Evolutionary conservation across 768 basidiomycete species (phyloP), one percentile per base, ranked within the genome.

Genomic region (Udeniomyces megalosporus): DNA sequence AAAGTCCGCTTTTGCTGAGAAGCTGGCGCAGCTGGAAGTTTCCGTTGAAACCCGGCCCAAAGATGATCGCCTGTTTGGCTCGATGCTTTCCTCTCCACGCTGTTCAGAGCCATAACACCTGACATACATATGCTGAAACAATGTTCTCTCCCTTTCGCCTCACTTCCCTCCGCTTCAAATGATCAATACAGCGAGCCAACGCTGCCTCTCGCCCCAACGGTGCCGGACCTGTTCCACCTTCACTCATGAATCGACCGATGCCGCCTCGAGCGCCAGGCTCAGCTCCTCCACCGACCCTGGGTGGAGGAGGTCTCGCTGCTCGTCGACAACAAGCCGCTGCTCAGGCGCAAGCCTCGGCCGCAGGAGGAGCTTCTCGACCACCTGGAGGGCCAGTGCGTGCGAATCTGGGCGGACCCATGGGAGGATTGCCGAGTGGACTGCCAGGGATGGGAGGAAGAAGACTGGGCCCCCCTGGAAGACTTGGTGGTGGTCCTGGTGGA

Each of bases 181-280:
- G 24, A 4, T 46, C 31, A 22, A 22, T 8, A 4, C 48, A 52
- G 47, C 58, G 50, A 35, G 58, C 48, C 2, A 31, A 24, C 24
- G 58, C 32, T 10, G 48, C 32, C 35, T 46, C 58, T n/a, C 47
- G 45, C 15, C 58, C 47, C 20, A 60, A 60, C 58, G 45, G 56
- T 3, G 26, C 26, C 44, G 42, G 47, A 1, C 62, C 62, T 20
- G 56, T 63, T 4, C 62, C 62, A 5, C 62, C 62, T 11, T 63
- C 62, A 5, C 42, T 63, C 15, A 61, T 61, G 60, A 34, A 45
- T 8, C 51, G 60, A 10, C 62, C 56, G 12, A 24, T 54, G 8
- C 38, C 42, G 4, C 20, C 44, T 46, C 47, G 46, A 15, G 35
- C 55, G 28, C 31, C 62, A 10, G 58, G 32, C 20, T 58, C 56